A percentile compares a stretch with the other conserved stretches of the same genome.
Conservation (phyloP, 768 basidiomycete genomes). For the Mycena epipterygia region DNA sequence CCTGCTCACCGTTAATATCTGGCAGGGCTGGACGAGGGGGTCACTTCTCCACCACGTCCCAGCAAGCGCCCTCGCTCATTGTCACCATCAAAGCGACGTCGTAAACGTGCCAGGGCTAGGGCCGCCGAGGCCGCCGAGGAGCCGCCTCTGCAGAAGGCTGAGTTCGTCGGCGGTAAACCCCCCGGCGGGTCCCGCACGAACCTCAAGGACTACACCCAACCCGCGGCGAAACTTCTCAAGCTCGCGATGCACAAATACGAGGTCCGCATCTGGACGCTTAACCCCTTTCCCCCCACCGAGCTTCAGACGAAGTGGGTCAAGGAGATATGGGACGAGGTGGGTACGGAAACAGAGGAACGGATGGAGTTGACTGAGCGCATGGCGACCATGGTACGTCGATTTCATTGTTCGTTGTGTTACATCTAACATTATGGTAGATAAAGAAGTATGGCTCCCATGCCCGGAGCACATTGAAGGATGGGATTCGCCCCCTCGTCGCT, state of each 20-base stretch:
- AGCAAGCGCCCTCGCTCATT: no score
- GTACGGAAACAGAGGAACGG: neutral
- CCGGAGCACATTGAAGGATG: conserved; percentile 7
- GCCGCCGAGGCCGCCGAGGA: no score
- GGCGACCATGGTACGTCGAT: conserved; percentile 15
- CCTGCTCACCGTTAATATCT: no score
- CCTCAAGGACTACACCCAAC: neutral
- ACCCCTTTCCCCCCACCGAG: neutral
- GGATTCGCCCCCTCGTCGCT: conserved; percentile 7
- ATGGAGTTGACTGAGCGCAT: conserved; percentile 26
- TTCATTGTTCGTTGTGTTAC: neutral
- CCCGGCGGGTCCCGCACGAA: conserved; percentile 23
- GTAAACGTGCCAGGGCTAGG: no score
- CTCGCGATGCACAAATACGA: conserved; percentile 6
- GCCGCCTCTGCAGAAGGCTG: no score
- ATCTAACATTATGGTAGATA: neutral
- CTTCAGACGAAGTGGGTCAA: neutral
- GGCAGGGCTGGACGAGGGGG: no score
- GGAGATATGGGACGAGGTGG: conserved; percentile 27
- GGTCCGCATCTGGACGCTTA: conserved; percentile 5
- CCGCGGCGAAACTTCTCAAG: conserved; percentile 2
- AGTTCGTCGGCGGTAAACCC: conserved; percentile 12
- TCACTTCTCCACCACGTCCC: no score
- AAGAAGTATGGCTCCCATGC: conserved; percentile 16
- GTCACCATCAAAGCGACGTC: no score